Evolutionary conservation across 2,329 filamentous ascomycete species (phyloP), one percentile per base, ranked within the genome.

Genomic region (Sporothrix humicola): DNA sequence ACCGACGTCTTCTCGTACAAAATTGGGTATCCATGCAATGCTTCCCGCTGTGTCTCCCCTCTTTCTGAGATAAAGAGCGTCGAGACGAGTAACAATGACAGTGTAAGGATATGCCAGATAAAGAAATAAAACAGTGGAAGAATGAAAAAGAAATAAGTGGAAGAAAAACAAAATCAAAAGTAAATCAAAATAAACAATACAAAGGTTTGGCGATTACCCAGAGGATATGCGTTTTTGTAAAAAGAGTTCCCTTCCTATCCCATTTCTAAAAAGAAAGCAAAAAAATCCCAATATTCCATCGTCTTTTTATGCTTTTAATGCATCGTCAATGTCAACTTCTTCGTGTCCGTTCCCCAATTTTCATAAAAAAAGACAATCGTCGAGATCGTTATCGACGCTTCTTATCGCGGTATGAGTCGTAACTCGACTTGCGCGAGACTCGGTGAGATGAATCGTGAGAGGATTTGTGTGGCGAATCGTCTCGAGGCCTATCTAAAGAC

Each of bases 151-250:
- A 44, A 23, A 26, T 4, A 23, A 15, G 17, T 10, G 10, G 44
- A 12, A 12, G 20, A 42, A 59, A 26, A 13, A 63, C 48, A 23
- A 17, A 66, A 66, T 48, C 61, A 65, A 46, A 58, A 58, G 23
- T 10, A 58, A 48, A 37, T 37, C 42, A 72, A 72, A 54, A 56
- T 42, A 23, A 65, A 52, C 46, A 63, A 65, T 65, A 54, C 48
- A 42, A 37, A n/a, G 17, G 1, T 37, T 37, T 37, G 46, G 31
- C 26, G 42, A 42, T 15, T 42, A 66, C 69, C 48, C 42, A 44
- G 37, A 65, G 50, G 59, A 72, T 26, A 66, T 26, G 70, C 20
- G 42, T 48, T 46, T 65, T 44, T 48, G 48, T 26, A 17, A 26
- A 37, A 37, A 37, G n/a, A 37, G 31, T 31, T 2, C 61, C 61